Conservation (phyloP, 179 eudicot genomes). For the Silene noctiflora region DNA sequence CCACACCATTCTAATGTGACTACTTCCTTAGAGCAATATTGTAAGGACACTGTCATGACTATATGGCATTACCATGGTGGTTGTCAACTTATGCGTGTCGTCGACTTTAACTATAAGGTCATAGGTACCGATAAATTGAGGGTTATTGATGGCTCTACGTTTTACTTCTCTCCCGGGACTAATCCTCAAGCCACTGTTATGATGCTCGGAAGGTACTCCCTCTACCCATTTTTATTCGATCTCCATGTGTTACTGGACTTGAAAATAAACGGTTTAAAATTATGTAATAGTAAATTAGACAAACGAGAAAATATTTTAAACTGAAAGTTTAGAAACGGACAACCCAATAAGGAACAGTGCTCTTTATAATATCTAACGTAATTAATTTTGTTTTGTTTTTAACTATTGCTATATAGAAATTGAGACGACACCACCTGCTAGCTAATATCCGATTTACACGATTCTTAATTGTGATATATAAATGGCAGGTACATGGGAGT, state of each 20-base stretch:
- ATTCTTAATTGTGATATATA: not conserved
- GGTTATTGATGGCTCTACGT: constrained; percentile 87
- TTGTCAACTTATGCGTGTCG: constrained; percentile 68
- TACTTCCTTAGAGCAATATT: constrained; percentile 58
- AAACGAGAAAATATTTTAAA: no score
- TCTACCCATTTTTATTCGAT: no score
- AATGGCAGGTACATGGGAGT: constrained; percentile 68
- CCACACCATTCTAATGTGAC: constrained; percentile 57
- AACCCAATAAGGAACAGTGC: no score
- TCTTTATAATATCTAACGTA: no score
- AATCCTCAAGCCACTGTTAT: constrained; percentile 97
- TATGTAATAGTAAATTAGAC: no score
- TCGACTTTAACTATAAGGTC: constrained; percentile 65
- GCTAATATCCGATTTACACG: not conserved
- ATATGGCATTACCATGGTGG: constrained; percentile 98
- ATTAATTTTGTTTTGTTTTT: no score
- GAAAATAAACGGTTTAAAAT: no score
- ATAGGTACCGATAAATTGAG: constrained; percentile 59
- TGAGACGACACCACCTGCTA: no score
- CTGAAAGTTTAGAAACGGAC: no score
- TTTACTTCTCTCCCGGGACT: constrained; percentile 73
- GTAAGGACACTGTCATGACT: constrained; percentile 83
- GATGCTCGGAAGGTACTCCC: constrained; percentile 91
- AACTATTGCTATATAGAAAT: no score
- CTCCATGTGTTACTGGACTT: no score